Evolutionary conservation across 2,329 filamentous ascomycete species (phyloP).

Genomic region (Trichoderma sp.): DNA sequence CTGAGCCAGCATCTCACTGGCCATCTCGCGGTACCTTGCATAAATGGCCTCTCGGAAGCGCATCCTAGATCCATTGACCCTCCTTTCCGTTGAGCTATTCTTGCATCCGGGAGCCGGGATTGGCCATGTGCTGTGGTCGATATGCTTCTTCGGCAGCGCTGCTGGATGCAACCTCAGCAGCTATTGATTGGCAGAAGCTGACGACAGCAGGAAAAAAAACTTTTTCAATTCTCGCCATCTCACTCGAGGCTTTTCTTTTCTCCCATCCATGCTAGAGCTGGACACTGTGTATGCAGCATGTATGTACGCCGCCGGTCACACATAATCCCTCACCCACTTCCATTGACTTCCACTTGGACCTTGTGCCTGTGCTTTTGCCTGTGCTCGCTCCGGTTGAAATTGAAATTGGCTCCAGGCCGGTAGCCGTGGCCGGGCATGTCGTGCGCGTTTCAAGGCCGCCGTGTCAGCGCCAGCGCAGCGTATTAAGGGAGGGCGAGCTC

Average conservation of each 20-base stretch:
- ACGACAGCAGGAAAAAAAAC: neutral
- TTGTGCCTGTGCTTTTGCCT: neutral
- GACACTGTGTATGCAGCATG: slow-evolving; percentile 1
- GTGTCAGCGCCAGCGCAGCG: neutral
- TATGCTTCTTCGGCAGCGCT: neutral
- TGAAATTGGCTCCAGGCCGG: neutral
- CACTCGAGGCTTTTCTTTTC: neutral
- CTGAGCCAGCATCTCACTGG: slow-evolving; percentile 22
- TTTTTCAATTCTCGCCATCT: neutral
- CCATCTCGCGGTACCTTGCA: slow-evolving; percentile 23
- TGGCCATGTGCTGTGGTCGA: slow-evolving; percentile 17
- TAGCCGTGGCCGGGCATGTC: neutral
- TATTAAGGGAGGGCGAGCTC: slow-evolving; percentile 6
- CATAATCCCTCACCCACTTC: slow-evolving; percentile 14
- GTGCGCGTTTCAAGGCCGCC: slow-evolving; percentile 4
- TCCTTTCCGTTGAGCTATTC: slow-evolving; percentile 18
- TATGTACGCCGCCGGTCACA: neutral
- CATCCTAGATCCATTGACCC: slow-evolving; percentile 18
- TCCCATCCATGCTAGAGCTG: neutral
- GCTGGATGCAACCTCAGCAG: slow-evolving; percentile 12
- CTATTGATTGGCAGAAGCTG: neutral
- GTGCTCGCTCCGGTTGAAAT: neutral
- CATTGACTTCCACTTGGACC: neutral
- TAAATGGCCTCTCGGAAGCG: slow-evolving; percentile 17
- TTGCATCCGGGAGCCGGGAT: slow-evolving; percentile 15